phyloP scores from a whole-genome alignment of 177 flowering plant genomes.

The Vitis hybrid region DNA sequence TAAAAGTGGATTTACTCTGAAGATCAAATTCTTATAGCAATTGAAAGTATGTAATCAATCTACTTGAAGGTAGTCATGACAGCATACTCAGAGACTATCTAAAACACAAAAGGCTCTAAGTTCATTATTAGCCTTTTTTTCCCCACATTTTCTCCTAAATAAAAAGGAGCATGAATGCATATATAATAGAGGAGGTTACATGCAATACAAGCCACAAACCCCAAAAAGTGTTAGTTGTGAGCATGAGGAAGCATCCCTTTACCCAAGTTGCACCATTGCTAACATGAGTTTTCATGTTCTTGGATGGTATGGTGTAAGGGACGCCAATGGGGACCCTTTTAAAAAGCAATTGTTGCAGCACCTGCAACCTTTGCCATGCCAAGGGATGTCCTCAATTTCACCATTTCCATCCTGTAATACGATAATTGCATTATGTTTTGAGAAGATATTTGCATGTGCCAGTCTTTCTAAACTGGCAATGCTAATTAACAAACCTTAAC shows the following conservation, averaged over 20 bases:
- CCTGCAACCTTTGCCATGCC: conserved; percentile 28
- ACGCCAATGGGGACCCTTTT: conserved; percentile 31
- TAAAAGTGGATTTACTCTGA: too few species aligned
- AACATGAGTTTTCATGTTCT: neutral
- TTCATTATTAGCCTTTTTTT: neutral
- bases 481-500: neutral
- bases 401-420: conserved; percentile 17
- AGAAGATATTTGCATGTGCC: neutral
- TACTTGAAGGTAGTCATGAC: too few species aligned
- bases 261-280: conserved; percentile 25
- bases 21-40: neutral
- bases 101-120: too few species aligned
- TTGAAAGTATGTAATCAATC: too few species aligned
- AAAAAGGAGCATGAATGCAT: neutral
- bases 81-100: too few species aligned
- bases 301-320: neutral
- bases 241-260: conserved; percentile 30
- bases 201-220: conserved; percentile 38
- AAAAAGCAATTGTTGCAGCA: conserved; percentile 28
- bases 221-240: conserved; percentile 21
- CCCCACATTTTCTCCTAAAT: neutral
- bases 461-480: neutral
- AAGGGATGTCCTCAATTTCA: conserved; percentile 9
- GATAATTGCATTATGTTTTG: too few species aligned
- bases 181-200: conserved; percentile 11